phyloP scores from a whole-genome alignment of 257 asterid species.

The Haberlea rhodopensis region DNA sequence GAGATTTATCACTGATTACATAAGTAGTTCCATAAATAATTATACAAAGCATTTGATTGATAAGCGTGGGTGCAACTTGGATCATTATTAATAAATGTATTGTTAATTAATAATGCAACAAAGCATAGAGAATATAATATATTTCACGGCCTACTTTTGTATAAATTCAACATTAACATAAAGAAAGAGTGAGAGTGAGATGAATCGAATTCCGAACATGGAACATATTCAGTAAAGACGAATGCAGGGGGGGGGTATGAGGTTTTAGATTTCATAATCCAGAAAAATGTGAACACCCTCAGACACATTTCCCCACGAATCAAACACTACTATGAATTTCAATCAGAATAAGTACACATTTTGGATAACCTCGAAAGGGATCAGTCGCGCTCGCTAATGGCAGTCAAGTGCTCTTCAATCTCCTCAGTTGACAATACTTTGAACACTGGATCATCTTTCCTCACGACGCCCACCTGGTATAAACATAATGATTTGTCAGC shows the following conservation, averaged over 20 bases:
- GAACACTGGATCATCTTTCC: slow-evolving; percentile 64
- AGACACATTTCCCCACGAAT: slow-evolving; percentile 21
- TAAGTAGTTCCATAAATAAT: background rate
- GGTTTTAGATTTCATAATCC: slow-evolving; percentile 6
- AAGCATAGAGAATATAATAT: background rate
- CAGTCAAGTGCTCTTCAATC: slow-evolving; percentile 91
- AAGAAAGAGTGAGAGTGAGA: slow-evolving; percentile 7
- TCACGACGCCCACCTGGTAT: slow-evolving; percentile 87
- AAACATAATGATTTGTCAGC: background rate
- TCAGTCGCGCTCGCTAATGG: slow-evolving; percentile 96
- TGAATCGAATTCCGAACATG: background rate
- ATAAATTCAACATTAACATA: slow-evolving; percentile 5
- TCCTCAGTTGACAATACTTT: slow-evolving; percentile 82
- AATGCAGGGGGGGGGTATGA: background rate
- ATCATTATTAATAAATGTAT: too few species aligned
- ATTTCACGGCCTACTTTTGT: background rate
- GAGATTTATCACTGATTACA: slow-evolving; percentile 32
- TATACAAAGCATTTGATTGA: background rate
- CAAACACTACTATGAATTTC: slow-evolving; percentile 4
- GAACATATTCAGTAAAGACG: slow-evolving; percentile 6
- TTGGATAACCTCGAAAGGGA: slow-evolving; percentile 1
- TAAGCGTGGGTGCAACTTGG: background rate
- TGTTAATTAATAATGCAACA: background rate
- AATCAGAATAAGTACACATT: background rate
- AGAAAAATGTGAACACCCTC: slow-evolving; percentile 22